phyloP scores from a whole-genome alignment of 805 yeast species.

The Kuraishia borneana region DNA sequence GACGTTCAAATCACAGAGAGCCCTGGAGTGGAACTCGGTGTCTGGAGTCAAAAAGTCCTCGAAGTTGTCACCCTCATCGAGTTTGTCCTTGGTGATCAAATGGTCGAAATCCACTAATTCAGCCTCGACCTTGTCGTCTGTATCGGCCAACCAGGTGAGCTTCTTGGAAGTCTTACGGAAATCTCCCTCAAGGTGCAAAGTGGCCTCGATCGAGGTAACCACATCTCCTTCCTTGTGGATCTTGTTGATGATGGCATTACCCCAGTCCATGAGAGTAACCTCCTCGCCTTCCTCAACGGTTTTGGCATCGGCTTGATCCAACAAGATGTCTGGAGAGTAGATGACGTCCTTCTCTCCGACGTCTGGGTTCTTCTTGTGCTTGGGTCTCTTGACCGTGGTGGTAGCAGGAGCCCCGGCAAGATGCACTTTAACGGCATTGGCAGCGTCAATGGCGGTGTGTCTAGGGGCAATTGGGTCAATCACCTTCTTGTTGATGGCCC shows the following conservation, averaged over 20 bases:
- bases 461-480: constrained; percentile 97
- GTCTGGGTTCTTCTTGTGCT: constrained; percentile 90
- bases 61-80: constrained; percentile 89
- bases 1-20: constrained; percentile 73
- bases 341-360: constrained; percentile 78
- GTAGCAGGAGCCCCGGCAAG: constrained; percentile 59
- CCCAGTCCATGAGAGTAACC: constrained; percentile 99
- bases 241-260: constrained; percentile 74
- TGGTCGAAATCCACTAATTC: constrained; percentile 90
- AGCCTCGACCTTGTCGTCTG: constrained; percentile 58
- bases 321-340: constrained; percentile 47
- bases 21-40: constrained; percentile 74
- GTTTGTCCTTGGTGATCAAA: constrained; percentile 86
- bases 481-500: constrained; percentile 96
- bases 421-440: constrained; percentile 59
- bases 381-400: constrained; percentile 69
- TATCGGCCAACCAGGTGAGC: constrained; percentile 87
- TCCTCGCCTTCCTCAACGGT: constrained; percentile 70
- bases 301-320: constrained; percentile 83
- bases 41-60: constrained; percentile 84
- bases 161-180: constrained; percentile 94
- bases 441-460: constrained; percentile 65
- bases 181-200: constrained; percentile 87
- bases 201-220: constrained; percentile 60
- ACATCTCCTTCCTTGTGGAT: constrained; percentile 45